phyloP scores from a whole-genome alignment of 164 flowering plant genomes.

The Chimonanthus salicifolius region DNA sequence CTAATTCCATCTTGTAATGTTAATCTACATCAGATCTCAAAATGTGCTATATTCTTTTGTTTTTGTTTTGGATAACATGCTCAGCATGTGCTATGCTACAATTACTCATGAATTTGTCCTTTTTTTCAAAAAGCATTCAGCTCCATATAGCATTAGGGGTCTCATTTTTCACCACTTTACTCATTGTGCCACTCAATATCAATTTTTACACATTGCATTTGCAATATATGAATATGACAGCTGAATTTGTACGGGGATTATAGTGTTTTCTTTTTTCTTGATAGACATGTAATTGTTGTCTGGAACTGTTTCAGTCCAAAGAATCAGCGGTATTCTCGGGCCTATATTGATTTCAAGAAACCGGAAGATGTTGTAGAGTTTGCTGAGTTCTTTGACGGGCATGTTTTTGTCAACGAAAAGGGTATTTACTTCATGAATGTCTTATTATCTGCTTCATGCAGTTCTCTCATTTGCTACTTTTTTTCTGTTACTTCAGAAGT shows the following conservation, averaged over 20 bases:
- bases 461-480: neutral
- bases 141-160: too few species aligned
- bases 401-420: conserved; percentile 84
- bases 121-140: too few species aligned
- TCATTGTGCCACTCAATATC: too few species aligned
- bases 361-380: conserved; percentile 85
- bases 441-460: neutral
- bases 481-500: neutral
- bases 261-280: neutral
- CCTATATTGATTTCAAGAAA: conserved; percentile 73
- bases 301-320: conserved; percentile 40
- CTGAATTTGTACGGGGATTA: neutral
- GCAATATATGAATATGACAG: neutral
- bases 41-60: too few species aligned
- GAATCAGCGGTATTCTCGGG: conserved; percentile 51
- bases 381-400: conserved; percentile 86
- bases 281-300: neutral
- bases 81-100: too few species aligned
- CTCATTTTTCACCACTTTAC: too few species aligned
- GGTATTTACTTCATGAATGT: conserved; percentile 33
- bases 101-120: too few species aligned
- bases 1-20: too few species aligned
- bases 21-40: too few species aligned
- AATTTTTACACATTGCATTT: neutral
- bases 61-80: too few species aligned